Conservation (phyloP, 805 yeast species). For the Brettanomyces custersianus region DNA sequence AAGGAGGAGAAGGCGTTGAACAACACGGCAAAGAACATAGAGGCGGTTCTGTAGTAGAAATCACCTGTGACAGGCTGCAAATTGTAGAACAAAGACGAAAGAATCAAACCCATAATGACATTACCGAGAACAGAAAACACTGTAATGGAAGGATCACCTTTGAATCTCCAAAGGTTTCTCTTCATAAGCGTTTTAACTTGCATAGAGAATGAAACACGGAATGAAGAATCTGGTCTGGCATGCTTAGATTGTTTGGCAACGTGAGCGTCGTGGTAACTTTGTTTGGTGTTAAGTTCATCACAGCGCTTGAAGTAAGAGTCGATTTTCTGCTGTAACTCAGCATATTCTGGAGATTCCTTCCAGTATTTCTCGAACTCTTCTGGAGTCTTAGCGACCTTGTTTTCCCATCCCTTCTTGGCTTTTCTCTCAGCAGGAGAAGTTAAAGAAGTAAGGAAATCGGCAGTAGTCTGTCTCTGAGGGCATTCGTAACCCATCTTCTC, state of each 20-base stretch:
- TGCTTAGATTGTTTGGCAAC: conserved; percentile 42
- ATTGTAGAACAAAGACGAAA: conserved; percentile 52
- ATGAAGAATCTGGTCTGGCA: conserved; percentile 40
- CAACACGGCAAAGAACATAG: conserved; percentile 58
- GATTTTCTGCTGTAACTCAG: conserved; percentile 25
- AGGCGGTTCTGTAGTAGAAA: conserved; percentile 50
- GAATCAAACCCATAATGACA: conserved; percentile 42
- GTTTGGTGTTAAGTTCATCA: conserved; percentile 5
- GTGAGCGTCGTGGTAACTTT: conserved; percentile 11
- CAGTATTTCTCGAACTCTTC: conserved; percentile 32
- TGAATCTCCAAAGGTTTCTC: conserved; percentile 41
- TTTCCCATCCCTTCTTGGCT: conserved; percentile 26
- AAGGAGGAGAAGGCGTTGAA: conserved; percentile 56
- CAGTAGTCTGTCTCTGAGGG: conserved; percentile 39
- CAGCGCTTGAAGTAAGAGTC: conserved; percentile 20
- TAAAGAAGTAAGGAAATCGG: conserved; percentile 34
- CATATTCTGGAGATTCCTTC: conserved; percentile 27
- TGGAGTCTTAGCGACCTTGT: conserved; percentile 31
- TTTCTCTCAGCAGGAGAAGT: conserved; percentile 25
- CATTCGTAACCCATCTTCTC: conserved; percentile 37
- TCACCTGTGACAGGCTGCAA: conserved; percentile 32
- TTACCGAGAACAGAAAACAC: conserved; percentile 35
- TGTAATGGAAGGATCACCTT: conserved; percentile 41
- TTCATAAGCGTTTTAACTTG: conserved; percentile 38
- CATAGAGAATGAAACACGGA: conserved; percentile 40